Percentiles rank a stretch among this genome's conserved stretches.
These are phyloP conservation scores for Neltuma alba DNA, from an alignment of 306 rosid species.

Conservation along the genomic window DNA sequence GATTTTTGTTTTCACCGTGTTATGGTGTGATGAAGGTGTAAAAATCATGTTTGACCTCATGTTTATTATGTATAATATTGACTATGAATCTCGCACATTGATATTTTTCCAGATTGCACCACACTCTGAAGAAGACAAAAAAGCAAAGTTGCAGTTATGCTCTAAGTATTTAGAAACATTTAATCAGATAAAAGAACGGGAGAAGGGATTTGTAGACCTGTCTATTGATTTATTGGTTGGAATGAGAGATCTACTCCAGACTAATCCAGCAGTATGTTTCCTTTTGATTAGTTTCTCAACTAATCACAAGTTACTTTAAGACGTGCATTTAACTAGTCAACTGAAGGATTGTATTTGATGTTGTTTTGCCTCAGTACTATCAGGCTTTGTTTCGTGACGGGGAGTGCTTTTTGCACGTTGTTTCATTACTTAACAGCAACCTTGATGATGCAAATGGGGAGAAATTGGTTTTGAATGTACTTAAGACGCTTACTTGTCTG, in stretches of 20 bases:
- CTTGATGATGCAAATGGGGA: slow-evolving; percentile 69
- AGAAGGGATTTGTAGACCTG: slow-evolving; percentile 64
- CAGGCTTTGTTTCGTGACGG: slow-evolving; percentile 94
- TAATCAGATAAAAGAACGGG: slow-evolving; percentile 85
- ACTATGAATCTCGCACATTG: background rate
- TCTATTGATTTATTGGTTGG: slow-evolving; percentile 83
- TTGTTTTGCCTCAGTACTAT: slow-evolving; percentile 74
- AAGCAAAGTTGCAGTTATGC: slow-evolving; percentile 75
- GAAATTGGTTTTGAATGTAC: slow-evolving; percentile 82
- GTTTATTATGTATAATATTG: slow-evolving; percentile 31
- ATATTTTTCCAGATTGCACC: slow-evolving; percentile 62
- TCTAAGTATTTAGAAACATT: slow-evolving; percentile 89
- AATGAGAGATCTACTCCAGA: slow-evolving; percentile 72
- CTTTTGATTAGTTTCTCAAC: slow-evolving; percentile 29
- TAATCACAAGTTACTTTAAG: background rate
- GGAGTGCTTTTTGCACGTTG: slow-evolving; percentile 96
- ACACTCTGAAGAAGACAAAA: slow-evolving; percentile 72
- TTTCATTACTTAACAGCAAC: slow-evolving; percentile 86
- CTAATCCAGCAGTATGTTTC: slow-evolving; percentile 69
- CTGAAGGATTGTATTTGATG: slow-evolving; percentile 26
- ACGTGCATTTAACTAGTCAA: slow-evolving; percentile 33
- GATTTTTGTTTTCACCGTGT: slow-evolving; percentile 26
- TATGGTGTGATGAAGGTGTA: slow-evolving; percentile 11
- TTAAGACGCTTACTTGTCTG: slow-evolving; percentile 86
- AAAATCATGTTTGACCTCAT: slow-evolving; percentile 30